A percentile compares a stretch with the other conserved stretches of the same genome.
Evolutionary conservation across 2,329 filamentous ascomycete genomes (phyloP).

Genomic region (Microsporum ferrugineum): DNA sequence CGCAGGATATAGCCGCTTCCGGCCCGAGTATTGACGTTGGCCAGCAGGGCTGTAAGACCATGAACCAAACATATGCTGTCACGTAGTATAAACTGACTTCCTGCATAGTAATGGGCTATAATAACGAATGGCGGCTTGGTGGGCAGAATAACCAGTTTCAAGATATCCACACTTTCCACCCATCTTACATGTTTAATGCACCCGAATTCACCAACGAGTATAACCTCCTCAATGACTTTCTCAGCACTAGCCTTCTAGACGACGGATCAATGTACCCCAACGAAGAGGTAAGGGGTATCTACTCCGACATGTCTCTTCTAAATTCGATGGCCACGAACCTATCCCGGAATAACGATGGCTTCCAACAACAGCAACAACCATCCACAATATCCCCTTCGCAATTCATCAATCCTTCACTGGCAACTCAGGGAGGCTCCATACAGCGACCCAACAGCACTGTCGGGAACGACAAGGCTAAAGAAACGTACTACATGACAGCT

Average conservation of each 20-base stretch:
- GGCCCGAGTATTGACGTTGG: conserved; percentile 53
- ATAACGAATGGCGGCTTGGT: conserved; percentile 57
- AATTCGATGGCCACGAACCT: conserved; percentile 30
- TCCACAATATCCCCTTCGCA: conserved; percentile 19
- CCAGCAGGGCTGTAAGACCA: conserved; percentile 61
- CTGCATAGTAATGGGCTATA: conserved; percentile 61
- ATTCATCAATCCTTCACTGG: conserved; percentile 21
- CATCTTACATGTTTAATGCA: conserved; percentile 88
- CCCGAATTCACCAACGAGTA: conserved; percentile 95
- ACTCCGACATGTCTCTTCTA: conserved; percentile 47
- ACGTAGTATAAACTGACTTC: conserved; percentile 14
- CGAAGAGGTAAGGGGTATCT: conserved; percentile 53
- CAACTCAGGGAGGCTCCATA: conserved; percentile 41
- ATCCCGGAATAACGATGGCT: conserved; percentile 20
- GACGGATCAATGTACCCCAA: conserved; percentile 58
- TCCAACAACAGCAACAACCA: conserved; percentile 27
- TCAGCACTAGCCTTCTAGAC: conserved; percentile 83
- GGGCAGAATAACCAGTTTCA: conserved; percentile 67
- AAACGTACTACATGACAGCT: conserved; percentile 89
- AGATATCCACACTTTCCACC: conserved; percentile 89
- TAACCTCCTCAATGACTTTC: conserved; percentile 90
- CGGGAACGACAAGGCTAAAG: conserved; percentile 57
- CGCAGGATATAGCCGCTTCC: conserved; percentile 52
- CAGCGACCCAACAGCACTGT: conserved; percentile 51
- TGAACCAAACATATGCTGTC: conserved; percentile 11